These are phyloP conservation scores for Sporothrix humicola DNA, from an alignment of 2,329 filamentous ascomycete genomes.

Conservation along the genomic window DNA sequence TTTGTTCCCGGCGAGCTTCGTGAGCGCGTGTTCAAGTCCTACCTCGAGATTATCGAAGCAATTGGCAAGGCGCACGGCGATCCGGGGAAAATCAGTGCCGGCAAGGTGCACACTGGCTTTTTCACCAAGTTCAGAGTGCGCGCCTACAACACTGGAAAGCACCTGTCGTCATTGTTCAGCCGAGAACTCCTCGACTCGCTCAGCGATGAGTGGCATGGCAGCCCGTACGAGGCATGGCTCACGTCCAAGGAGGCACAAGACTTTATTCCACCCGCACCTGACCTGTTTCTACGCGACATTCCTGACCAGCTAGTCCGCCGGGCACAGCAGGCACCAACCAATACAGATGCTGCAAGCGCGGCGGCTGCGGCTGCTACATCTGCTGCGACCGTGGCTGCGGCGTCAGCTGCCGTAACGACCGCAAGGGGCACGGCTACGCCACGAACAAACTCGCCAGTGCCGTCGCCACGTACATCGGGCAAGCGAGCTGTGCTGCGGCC, in stretches of 20 bases:
- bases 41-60: slow-evolving; percentile 41
- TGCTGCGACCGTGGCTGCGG: slow-evolving; percentile 21
- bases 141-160: slow-evolving; percentile 45
- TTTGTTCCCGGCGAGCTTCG: background rate
- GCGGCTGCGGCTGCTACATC: slow-evolving; percentile 16
- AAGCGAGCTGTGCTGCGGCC: slow-evolving; percentile 55
- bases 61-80: slow-evolving; percentile 42
- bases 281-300: slow-evolving; percentile 40
- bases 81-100: slow-evolving; percentile 41
- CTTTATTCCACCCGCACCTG: slow-evolving; percentile 39
- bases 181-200: slow-evolving; percentile 48
- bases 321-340: background rate
- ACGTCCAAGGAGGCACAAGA: slow-evolving; percentile 42
- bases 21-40: background rate
- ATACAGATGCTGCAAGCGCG: background rate
- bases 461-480: slow-evolving; percentile 42
- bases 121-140: slow-evolving; percentile 52
- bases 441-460: slow-evolving; percentile 3
- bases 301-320: slow-evolving; percentile 41
- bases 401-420: background rate
- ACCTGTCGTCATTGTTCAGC: slow-evolving; percentile 55
- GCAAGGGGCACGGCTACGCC: background rate
- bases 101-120: slow-evolving; percentile 45
- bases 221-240: slow-evolving; percentile 47
- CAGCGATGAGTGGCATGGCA: slow-evolving; percentile 45